Evolutionary conservation across 495 filamentous ascomycete species (phyloP).

Genomic region (Aspergillus nidulans): DNA sequence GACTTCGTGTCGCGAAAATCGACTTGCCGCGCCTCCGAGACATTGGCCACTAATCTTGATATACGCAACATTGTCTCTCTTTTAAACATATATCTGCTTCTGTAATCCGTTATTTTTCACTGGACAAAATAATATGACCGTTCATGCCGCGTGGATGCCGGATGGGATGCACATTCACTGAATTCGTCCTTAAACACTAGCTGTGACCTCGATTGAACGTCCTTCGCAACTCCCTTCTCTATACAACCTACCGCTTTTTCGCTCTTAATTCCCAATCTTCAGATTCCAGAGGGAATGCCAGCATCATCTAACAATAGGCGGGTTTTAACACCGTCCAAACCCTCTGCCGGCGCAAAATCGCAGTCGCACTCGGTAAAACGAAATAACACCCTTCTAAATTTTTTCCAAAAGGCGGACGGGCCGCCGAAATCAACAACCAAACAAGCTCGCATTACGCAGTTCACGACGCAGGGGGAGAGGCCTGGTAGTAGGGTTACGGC

Average conservation of each 20-base stretch:
- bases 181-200: not conserved
- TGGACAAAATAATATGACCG: not conserved
- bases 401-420: conserved; percentile 71
- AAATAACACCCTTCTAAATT: conserved; percentile 74
- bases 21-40: conserved; percentile 20
- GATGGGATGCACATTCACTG: not conserved
- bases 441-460: conserved; percentile 40
- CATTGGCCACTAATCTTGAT: not conserved
- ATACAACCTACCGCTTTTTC: not conserved
- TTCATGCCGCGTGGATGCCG: not conserved
- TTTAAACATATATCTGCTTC: not conserved
- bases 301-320: conserved; percentile 6
- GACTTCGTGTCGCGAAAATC: conserved; percentile 34
- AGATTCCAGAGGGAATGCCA: conserved; percentile 5
- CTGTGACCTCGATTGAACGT: not conserved
- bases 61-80: not conserved
- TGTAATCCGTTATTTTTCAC: not conserved
- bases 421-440: conserved; percentile 31
- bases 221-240: not conserved
- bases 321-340: conserved; percentile 33
- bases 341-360: conserved; percentile 1
- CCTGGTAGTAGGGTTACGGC: conserved; percentile 11
- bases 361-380: conserved; percentile 27
- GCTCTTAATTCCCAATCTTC: not conserved
- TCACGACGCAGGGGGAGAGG: conserved; percentile 25